These are phyloP conservation scores for Chondrus crispus DNA, from an alignment of 23 red algal genomes.

Conservation along the genomic window DNA sequence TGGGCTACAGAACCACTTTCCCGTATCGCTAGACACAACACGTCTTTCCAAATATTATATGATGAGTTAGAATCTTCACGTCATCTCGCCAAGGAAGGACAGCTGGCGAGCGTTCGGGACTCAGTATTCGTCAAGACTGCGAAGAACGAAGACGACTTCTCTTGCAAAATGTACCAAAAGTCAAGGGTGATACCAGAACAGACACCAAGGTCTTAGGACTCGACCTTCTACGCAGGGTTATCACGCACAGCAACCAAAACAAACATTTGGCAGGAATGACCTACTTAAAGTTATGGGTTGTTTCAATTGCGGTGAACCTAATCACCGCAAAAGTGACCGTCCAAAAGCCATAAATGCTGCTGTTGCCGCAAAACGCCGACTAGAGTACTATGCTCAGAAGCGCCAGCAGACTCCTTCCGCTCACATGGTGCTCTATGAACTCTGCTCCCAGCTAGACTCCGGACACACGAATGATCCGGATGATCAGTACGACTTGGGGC, in stretches of 20 bases:
- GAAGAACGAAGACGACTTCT: not conserved
- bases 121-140: not conserved
- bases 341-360: not conserved
- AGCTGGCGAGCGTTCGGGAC: not conserved
- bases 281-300: not conserved
- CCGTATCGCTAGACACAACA: not conserved
- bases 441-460: not conserved
- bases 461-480: too few species aligned
- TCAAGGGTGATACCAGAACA: not conserved
- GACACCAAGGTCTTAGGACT: not conserved
- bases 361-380: not conserved
- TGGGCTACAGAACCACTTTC: constrained; percentile 18
- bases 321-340: not conserved
- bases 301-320: not conserved
- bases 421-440: not conserved
- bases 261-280: not conserved
- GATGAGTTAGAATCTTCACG: not conserved
- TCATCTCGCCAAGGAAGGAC: not conserved
- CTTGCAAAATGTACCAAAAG: not conserved
- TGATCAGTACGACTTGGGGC: too few species aligned
- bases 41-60: constrained; percentile 16
- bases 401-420: not conserved
- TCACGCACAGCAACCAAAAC: not conserved
- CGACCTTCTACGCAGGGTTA: not conserved
- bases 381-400: not conserved